phyloP scores from a whole-genome alignment of 108 stramenopile genomes.

The Fragilaria crotonensis region DNA sequence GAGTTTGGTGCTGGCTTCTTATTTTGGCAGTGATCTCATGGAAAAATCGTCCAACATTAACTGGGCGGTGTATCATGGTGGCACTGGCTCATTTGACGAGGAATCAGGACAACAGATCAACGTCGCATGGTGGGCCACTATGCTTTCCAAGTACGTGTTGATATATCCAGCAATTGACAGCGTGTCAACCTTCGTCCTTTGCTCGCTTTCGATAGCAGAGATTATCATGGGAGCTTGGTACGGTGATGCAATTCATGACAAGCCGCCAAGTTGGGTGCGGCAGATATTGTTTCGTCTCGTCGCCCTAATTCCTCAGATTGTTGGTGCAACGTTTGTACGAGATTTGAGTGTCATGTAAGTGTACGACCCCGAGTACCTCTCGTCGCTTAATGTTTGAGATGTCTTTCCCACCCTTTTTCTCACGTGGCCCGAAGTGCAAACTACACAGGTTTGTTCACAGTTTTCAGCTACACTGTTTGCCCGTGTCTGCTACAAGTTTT shows the following conservation, averaged over 20 bases:
- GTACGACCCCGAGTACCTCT: neutral
- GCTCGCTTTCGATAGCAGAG: neutral
- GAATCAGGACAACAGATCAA: slow-evolving; percentile 7
- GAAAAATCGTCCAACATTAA: slow-evolving; percentile 36
- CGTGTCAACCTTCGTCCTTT: slow-evolving; percentile 15
- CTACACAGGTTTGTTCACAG: neutral
- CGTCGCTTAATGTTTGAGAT: neutral
- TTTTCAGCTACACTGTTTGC: neutral
- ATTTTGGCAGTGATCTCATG: slow-evolving; percentile 13
- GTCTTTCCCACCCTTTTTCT: neutral
- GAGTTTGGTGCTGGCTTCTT: slow-evolving; percentile 2
- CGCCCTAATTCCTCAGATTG: slow-evolving; percentile 3
- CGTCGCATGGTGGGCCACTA: slow-evolving; percentile 10
- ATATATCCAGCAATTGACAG: slow-evolving; percentile 36
- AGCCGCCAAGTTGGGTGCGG: too few species aligned
- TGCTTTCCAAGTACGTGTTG: slow-evolving; percentile 22
- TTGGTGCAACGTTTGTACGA: slow-evolving; percentile 9
- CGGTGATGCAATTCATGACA: neutral
- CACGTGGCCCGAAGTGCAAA: neutral
- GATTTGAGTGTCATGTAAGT: slow-evolving; percentile 4
- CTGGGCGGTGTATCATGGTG: slow-evolving; percentile 25
- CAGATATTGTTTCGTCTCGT: slow-evolving; percentile 6
- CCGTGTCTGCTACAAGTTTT: neutral
- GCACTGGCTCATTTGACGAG: slow-evolving; percentile 14
- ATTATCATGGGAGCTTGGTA: neutral